Base-by-base conservation (phyloP, 2,329 filamentous ascomycete species). In the Eutypella sp. region DNA sequence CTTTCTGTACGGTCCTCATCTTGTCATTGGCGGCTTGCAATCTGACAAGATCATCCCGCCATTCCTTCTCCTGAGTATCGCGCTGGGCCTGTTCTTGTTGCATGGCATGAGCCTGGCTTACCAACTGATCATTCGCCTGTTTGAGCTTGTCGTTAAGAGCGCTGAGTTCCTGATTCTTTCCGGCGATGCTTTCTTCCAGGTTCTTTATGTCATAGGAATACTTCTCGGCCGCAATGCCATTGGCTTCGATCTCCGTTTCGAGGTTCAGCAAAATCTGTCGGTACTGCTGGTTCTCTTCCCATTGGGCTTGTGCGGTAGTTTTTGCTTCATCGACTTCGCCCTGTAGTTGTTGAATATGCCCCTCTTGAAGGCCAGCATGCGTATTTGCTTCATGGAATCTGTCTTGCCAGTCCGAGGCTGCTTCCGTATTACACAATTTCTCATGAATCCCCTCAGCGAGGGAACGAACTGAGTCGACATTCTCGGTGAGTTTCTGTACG, bases 1-100 rank as follows among this genome's bases (percentile, higher is more conserved):
- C 7, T 27, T 58, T 48, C 20, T 56, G 59, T 24, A 53, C 49
- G 48, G 33, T 65, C 56, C 23, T 55, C 45, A 65, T 48, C 8
- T 46, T 41, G 20, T 42, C 42, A 9, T 51, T 52, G n/a, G 58
- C 51, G 16, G 46, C 27, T 36, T 58, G 49, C 6, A 51, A 47
- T 22, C 59, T 53, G 29, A 50, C 42, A 9, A 67, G 51, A 15
- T 20, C 47, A 9, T 57, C 56, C 27, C 63, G 55, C 9, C 58
- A 50, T 6, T 59, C 55, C 25, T 57, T 48, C 18, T 59, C 49
- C 16, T n/a, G n/a, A n/a, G n/a, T n/a, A n/a, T n/a, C n/a, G n/a
- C n/a, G n/a, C n/a, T 51, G 40, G 5, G 44, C 27, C 41, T 57
- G 49, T 38, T 47, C 46, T 8, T 51, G 41, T 23, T 49, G 36